Conservation (phyloP, 768 basidiomycete genomes). For the Phylloporus sp. region DNA sequence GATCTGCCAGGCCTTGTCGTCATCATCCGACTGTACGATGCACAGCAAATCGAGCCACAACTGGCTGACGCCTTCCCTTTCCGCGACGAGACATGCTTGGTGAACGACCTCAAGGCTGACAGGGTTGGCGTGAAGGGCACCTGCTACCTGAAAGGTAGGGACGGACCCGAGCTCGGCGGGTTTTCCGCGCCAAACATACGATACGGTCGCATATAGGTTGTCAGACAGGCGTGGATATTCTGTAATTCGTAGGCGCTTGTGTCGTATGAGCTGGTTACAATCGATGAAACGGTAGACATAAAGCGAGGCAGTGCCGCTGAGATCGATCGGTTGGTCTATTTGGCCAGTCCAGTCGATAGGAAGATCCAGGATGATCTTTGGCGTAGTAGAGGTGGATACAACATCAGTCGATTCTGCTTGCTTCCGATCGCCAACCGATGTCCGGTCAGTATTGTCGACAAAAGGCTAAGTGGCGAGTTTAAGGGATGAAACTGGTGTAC, state of each 20-base stretch:
- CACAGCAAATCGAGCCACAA: neutral
- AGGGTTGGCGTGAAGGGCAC: neutral
- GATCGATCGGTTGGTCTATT: neutral
- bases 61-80: neutral
- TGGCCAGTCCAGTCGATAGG: neutral
- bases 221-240: neutral
- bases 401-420: neutral
- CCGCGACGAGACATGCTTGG: neutral
- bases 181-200: neutral
- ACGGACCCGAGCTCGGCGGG: neutral
- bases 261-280: neutral
- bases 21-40: neutral
- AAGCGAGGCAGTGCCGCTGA: neutral
- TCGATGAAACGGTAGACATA: neutral
- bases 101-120: neutral
- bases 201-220: neutral
- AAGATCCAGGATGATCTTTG: neutral
- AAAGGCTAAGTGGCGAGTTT: neutral
- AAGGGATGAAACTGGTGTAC: neutral
- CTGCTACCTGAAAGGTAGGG: neutral
- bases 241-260: neutral
- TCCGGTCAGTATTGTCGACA: neutral
- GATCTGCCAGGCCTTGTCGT: constrained; percentile 1
- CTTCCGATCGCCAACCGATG: neutral
- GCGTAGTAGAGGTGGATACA: neutral